Evolutionary conservation across 2,329 filamentous ascomycete genomes (phyloP).

Genomic region (Sporothrix curviconia): DNA sequence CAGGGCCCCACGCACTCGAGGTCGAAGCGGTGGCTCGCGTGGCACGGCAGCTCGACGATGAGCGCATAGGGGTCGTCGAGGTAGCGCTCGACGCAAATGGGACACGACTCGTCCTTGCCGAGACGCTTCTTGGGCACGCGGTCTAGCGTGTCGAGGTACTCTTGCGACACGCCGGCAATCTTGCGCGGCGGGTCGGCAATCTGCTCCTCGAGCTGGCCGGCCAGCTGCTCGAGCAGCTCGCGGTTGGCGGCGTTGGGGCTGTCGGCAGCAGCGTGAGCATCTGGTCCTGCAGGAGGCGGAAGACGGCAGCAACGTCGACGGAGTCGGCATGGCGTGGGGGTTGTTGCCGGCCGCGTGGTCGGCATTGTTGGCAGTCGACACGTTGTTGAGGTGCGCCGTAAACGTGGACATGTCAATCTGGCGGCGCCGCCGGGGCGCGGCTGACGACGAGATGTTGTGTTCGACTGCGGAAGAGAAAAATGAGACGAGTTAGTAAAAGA

Average conservation of each 20-base stretch:
- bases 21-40: conserved; percentile 53
- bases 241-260: conserved; percentile 44
- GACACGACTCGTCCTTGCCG: conserved; percentile 46
- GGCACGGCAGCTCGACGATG: conserved; percentile 58
- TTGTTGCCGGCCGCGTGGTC: conserved; percentile 33
- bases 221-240: conserved; percentile 44
- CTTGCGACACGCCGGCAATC: conserved; percentile 50
- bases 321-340: conserved; percentile 53
- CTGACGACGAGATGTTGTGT: conserved; percentile 50
- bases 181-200: conserved; percentile 46
- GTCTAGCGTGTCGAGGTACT: conserved; percentile 54
- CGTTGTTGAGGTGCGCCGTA: conserved; percentile 49
- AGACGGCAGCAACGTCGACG: conserved; percentile 50
- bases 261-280: conserved; percentile 44
- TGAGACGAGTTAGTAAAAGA: neutral
- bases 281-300: conserved; percentile 54
- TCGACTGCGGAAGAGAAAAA: conserved; percentile 44
- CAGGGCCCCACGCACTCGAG: conserved; percentile 63
- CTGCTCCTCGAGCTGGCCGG: conserved; percentile 41
- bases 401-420: conserved; percentile 60
- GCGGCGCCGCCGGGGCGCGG: conserved; percentile 39
- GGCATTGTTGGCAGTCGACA: conserved; percentile 34
- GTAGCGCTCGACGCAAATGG: conserved; percentile 57
- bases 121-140: conserved; percentile 48
- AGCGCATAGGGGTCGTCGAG: conserved; percentile 56